Percentiles rank a stretch among this genome's conserved stretches.
phyloP scores from a whole-genome alignment of 345 rosid species.

The Salix udensis region DNA sequence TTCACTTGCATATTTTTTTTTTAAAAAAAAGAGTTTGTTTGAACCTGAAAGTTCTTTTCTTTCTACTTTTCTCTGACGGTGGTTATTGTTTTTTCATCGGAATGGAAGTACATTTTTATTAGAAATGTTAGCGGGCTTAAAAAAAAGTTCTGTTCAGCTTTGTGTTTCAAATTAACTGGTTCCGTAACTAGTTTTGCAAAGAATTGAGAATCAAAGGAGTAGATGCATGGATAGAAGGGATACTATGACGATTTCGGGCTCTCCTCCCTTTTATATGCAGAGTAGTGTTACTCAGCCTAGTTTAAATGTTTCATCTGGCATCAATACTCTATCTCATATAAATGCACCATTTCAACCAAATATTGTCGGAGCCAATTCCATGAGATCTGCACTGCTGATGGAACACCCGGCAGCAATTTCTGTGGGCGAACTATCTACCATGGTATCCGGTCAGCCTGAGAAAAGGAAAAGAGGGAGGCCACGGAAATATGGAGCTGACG shows the following conservation, averaged over 20 bases:
- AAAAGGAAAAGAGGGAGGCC: constrained; percentile 92
- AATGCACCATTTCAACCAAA: constrained; percentile 60
- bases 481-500: constrained; percentile 76
- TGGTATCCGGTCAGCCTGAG: constrained; percentile 44
- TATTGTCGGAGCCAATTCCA: constrained; percentile 43
- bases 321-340: constrained; percentile 46
- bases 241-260: constrained; percentile 66
- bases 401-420: constrained; percentile 54
- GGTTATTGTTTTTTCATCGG: not conserved
- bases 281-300: constrained; percentile 65
- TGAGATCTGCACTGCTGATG: constrained; percentile 44
- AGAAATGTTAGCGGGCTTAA: not conserved
- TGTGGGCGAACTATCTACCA: constrained; percentile 41
- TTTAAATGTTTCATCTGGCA: constrained; percentile 58
- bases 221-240: constrained; percentile 98
- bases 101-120: constrained; percentile 14
- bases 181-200: not conserved
- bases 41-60: constrained; percentile 11
- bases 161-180: too few species aligned
- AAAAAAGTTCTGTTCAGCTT: too few species aligned
- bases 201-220: constrained; percentile 27
- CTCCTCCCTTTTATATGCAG: constrained; percentile 75
- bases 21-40: not conserved
- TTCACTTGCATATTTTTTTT: constrained; percentile 3
- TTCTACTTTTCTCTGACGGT: not conserved